Base-by-base conservation (phyloP, 495 filamentous ascomycete species). In the Aspergillus incahuasiensis region DNA sequence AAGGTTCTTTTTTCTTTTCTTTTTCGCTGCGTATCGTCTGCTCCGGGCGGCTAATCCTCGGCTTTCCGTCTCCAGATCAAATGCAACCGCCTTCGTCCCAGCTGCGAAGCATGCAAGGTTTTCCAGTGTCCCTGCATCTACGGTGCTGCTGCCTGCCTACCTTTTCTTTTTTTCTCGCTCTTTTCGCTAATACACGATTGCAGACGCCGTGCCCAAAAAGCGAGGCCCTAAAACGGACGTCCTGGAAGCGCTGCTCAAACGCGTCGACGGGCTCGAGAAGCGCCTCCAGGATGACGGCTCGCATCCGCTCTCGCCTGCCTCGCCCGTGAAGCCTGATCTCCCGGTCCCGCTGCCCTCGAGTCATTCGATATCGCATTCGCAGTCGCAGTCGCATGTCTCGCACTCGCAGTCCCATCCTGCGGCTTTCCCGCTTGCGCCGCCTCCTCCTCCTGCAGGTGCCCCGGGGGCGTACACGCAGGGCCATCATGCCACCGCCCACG, bases 91-190 rank as follows among this genome's bases (percentile, higher is more conserved):
- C 68, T 90, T 53, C 83, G 86, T 20, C 90, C 90, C 32, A 87
- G 87, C 52, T 95, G 90, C 63, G 89, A 92, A 68, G 89, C 90
- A 48, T 95, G 90, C 67, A 88, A 90, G 68, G 85, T 92, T 45
- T 95, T 95, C 67, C 86, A 90, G 55, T 90, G 86, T 62, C 82
- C 86, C n/a, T 95, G 90, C 72, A 79, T 95, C 39, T 95, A 95
- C 65, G 90, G 89, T 94, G 77, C 48, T 81, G 69, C 22, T n/a
- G n/a, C n/a, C n/a, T n/a, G n/a, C n/a, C n/a, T n/a, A n/a, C n/a
- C n/a, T n/a, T n/a, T n/a, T n/a, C n/a, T n/a, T n/a, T n/a, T n/a
- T n/a, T n/a, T n/a, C n/a, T n/a, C n/a, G n/a, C n/a, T n/a, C n/a
- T n/a, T n/a, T n/a, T n/a, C n/a, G 19, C 32, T 49, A 49, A 49